Percentiles rank a stretch among this genome's conserved stretches.
Evolutionary conservation across 495 filamentous ascomycete species (phyloP).

Genomic region (Penicillium cosmopolitanum): DNA sequence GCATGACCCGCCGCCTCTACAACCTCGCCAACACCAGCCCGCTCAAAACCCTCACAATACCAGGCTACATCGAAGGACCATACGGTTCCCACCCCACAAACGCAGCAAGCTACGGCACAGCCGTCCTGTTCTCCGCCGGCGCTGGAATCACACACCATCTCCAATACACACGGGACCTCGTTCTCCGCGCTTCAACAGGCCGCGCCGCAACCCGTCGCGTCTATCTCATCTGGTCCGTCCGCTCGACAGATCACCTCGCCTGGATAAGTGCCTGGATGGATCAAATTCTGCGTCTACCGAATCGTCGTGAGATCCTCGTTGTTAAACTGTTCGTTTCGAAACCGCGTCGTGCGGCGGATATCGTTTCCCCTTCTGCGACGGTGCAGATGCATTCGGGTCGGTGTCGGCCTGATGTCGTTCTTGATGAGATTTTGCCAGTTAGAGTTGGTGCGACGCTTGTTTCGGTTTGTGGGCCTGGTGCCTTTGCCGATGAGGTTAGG

Average conservation of each 20-base stretch:
- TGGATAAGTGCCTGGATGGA: conserved; percentile 98
- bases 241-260: conserved; percentile 82
- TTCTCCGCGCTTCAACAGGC: conserved; percentile 67
- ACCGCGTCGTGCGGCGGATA: conserved; percentile 63
- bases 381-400: conserved; percentile 90
- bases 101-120: conserved; percentile 80
- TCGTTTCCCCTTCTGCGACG: conserved; percentile 76
- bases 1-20: conserved; percentile 80
- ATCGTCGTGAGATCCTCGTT: conserved; percentile 76
- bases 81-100: conserved; percentile 70
- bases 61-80: conserved; percentile 77
- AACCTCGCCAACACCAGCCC: conserved; percentile 64
- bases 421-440: conserved; percentile 76
- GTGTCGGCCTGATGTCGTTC: conserved; percentile 58
- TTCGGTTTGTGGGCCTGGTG: conserved; percentile 86
- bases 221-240: conserved; percentile 88
- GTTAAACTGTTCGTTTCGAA: conserved; percentile 90
- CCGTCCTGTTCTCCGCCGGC: conserved; percentile 83
- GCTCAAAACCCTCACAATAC: conserved; percentile 60
- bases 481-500: conserved; percentile 85
- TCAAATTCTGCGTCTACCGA: conserved; percentile 81
- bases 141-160: conserved; percentile 90
- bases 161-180: conserved; percentile 73
- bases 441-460: conserved; percentile 84
- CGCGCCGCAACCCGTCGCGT: conserved; percentile 78